These are phyloP conservation scores for Diplogelasinospora grovesii DNA, from an alignment of 495 filamentous ascomycete genomes.

Conservation along the genomic window DNA sequence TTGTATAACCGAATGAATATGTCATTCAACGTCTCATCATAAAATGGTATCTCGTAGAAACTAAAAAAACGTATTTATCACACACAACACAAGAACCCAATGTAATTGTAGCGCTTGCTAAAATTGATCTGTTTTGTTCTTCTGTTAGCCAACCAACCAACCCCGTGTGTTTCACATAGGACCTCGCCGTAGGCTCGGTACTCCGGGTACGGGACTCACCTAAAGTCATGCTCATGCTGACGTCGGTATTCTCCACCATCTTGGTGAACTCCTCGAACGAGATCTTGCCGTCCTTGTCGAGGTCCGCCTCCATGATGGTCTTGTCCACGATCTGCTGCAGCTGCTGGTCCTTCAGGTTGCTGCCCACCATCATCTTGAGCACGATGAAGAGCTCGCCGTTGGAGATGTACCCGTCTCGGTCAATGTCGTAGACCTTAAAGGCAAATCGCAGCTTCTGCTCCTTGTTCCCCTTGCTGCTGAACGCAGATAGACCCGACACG, in stretches of 20 bases:
- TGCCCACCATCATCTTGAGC: constrained; percentile 99
- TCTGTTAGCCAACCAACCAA: too few relatives aligned
- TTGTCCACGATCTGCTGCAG: constrained; percentile 98
- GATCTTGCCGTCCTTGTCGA: constrained; percentile 94
- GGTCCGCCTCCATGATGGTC: constrained; percentile 99
- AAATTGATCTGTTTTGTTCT: too few relatives aligned
- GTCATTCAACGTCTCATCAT: too few relatives aligned
- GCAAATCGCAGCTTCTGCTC: constrained; percentile 97
- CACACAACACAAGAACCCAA: too few relatives aligned
- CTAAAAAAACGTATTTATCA: too few relatives aligned
- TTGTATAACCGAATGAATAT: too few relatives aligned
- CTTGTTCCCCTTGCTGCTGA: constrained; percentile 97
- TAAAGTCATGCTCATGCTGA: constrained; percentile 97
- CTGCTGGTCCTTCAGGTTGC: constrained; percentile 98
- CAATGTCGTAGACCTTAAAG: constrained; percentile 99
- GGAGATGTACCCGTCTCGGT: constrained; percentile 96
- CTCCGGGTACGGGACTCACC: too few relatives aligned
- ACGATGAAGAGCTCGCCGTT: constrained; percentile 99
- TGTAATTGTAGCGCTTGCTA: too few relatives aligned
- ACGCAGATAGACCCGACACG: constrained; percentile 89
- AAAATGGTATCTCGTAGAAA: constrained; percentile 3
- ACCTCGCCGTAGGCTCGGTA: too few relatives aligned
- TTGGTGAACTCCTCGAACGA: constrained; percentile 98
- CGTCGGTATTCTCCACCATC: constrained; percentile 98
- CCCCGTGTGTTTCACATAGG: too few relatives aligned